A percentile compares a stretch with the other conserved stretches of the same genome.
These are phyloP conservation scores for Tylopilus subfusipes DNA, from an alignment of 768 basidiomycete species.

Conservation along the genomic window DNA sequence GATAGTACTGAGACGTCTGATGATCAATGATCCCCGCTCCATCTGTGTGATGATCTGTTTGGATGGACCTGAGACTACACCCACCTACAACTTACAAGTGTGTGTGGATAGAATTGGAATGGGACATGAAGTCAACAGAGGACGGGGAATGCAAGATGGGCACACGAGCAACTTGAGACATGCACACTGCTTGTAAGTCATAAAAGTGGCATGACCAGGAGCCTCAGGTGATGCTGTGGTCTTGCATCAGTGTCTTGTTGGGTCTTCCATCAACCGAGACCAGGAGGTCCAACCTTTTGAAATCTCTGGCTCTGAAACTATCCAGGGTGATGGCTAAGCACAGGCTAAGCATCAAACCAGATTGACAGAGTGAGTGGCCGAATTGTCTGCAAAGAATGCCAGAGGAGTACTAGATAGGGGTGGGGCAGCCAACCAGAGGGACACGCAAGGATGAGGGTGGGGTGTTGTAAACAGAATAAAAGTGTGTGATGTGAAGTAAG, in stretches of 20 bases:
- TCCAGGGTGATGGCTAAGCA: slow-evolving; percentile 33
- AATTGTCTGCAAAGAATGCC: slow-evolving; percentile 31
- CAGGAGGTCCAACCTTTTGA: slow-evolving; percentile 49
- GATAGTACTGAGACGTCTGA: no score
- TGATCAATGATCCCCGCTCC: no score
- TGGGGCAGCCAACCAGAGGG: slow-evolving; percentile 23
- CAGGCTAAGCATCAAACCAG: slow-evolving; percentile 38
- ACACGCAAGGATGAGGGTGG: slow-evolving; percentile 18
- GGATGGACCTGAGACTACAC: no score
- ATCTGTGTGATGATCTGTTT: no score
- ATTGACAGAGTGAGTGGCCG: slow-evolving; percentile 55
- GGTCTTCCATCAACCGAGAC: slow-evolving; percentile 48
- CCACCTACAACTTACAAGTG: slow-evolving; percentile 65
- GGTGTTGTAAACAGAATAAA: slow-evolving; percentile 43
- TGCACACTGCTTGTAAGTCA: no score
- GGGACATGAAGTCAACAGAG: slow-evolving; percentile 43
- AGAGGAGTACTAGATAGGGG: slow-evolving; percentile 4
- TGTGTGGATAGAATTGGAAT: slow-evolving; percentile 48
- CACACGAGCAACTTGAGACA: slow-evolving; percentile 50
- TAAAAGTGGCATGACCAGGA: no score
- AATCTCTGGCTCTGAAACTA: slow-evolving; percentile 29
- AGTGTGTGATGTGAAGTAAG: slow-evolving; percentile 34
- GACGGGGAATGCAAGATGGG: slow-evolving; percentile 40
- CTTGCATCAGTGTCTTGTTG: slow-evolving; percentile 69
- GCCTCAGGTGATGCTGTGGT: no score